Base-by-base conservation (phyloP, 768 basidiomycete genomes). In the Boletus rufocinnamomeus region DNA sequence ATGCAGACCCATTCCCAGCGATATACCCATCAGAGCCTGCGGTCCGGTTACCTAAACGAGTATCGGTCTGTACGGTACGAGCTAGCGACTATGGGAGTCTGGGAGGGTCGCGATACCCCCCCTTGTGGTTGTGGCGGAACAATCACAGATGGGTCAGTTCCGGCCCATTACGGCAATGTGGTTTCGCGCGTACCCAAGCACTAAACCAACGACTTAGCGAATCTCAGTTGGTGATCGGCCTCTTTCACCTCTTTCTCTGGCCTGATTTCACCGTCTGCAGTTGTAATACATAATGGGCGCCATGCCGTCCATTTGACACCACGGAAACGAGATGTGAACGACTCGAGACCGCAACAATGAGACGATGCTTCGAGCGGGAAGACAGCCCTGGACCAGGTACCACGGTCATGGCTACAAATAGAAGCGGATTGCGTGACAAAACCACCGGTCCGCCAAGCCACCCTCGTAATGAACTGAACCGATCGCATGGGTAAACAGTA, bases 101-200 rank as follows among this genome's bases (percentile, higher is more conserved):
- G 37, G 23, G 57, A 59, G 57, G 52, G 54, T 50, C 52, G 52
- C 55, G 43, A 43, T 50, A 48, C 40, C 52, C 52, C 48, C 49
- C 38, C 50, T 27, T 55, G 61, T 58, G 50, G 57, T 57, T 35
- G 50, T 65, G 60, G 66, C 63, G 59, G 53, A 67, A 46, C 55
- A 60, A 50, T 69, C 47, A 54, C 48, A 57, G 55, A 62, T 57
- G 64, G 49, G 23, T 40, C 43, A 35, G 27, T 52, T 56, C 28
- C 65, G 58, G 47, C 60, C 61, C 59, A 45, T 74, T 72, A 73
- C 68, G 70, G 72, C 58, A 70, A 56, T 47, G 48, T 56, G 58
- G 54, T 47, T 58, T 58, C 55, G 50, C 52, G 46, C 40, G 47
- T 46, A 60, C 64, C 61, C 67, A 72, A 64, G 64, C 62, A 57